Evolutionary conservation across 345 rosid species (phyloP).

Genomic region (Hevea brasiliensis): DNA sequence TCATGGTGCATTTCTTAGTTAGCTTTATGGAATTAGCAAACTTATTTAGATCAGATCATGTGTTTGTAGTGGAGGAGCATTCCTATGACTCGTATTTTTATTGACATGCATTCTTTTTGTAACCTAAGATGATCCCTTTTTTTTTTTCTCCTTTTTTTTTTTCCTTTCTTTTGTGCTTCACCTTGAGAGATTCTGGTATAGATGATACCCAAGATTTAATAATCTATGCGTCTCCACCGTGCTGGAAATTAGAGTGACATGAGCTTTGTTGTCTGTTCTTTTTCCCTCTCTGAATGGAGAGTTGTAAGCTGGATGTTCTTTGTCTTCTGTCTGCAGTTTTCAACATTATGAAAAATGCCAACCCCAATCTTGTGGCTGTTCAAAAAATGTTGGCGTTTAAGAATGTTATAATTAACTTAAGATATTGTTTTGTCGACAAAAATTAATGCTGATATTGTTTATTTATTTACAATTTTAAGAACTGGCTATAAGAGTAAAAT

Average conservation of each 20-base stretch:
- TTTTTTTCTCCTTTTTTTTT: not conserved
- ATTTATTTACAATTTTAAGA: too few relatives aligned
- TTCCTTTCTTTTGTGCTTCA: constrained; percentile 26
- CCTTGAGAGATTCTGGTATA: constrained; percentile 22
- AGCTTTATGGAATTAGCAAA: constrained; percentile 35
- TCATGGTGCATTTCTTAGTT: constrained; percentile 25
- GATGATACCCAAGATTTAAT: constrained; percentile 35
- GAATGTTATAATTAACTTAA: too few relatives aligned
- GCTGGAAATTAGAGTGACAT: constrained; percentile 7
- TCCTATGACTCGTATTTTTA: constrained; percentile 1
- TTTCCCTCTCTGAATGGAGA: too few relatives aligned
- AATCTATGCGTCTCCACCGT: constrained; percentile 13
- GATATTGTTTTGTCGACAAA: too few relatives aligned
- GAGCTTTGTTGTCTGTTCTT: too few relatives aligned
- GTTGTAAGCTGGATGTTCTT: too few relatives aligned
- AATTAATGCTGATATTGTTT: too few relatives aligned
- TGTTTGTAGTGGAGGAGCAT: constrained; percentile 20
- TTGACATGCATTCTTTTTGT: constrained; percentile 43
- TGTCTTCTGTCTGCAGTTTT: too few relatives aligned
- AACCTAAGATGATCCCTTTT: constrained; percentile 8
- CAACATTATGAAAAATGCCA: too few relatives aligned
- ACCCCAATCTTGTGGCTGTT: too few relatives aligned
- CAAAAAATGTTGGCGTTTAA: too few relatives aligned
- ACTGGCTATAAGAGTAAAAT: too few relatives aligned
- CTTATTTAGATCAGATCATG: constrained; percentile 28